These are phyloP conservation scores for Babesia bigemina DNA, from an alignment of 169 alveolate genomes.

Conservation along the genomic window DNA sequence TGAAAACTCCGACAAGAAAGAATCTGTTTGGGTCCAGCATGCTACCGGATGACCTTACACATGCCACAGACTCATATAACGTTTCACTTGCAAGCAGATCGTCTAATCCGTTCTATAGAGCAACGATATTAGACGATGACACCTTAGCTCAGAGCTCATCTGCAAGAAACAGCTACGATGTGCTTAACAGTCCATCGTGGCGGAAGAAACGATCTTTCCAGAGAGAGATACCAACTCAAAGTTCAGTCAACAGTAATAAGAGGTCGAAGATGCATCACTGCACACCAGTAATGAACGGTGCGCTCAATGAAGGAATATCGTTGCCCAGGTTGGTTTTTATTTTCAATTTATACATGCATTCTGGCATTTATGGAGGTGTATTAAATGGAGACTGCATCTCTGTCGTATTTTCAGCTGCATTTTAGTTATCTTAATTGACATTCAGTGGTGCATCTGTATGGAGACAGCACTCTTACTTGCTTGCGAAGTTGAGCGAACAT, in stretches of 20 bases:
- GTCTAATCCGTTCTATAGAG: slow-evolving; percentile 21
- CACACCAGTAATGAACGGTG: slow-evolving; percentile 6
- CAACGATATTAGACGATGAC: slow-evolving; percentile 1
- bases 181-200: slow-evolving; percentile 8
- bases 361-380: no score
- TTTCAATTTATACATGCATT: no score
- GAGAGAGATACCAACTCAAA: not conserved
- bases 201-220: slow-evolving; percentile 10
- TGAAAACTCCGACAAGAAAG: slow-evolving; percentile 27
- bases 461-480: slow-evolving; percentile 13
- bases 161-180: not conserved
- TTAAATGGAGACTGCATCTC: no score
- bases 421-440: no score
- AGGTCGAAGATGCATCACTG: not conserved
- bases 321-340: not conserved
- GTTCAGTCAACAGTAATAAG: not conserved
- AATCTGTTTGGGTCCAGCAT: not conserved
- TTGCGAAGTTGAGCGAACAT: slow-evolving; percentile 14
- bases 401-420: no score
- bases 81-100: slow-evolving; percentile 13
- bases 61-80: slow-evolving; percentile 11
- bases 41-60: not conserved
- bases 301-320: not conserved
- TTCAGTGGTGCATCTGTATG: slow-evolving; percentile 5
- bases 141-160: not conserved